Percentiles rank a stretch among this genome's conserved stretches.
Evolutionary conservation across 306 rosid genomes (phyloP).

Genomic region (Adenanthera pavonina): DNA sequence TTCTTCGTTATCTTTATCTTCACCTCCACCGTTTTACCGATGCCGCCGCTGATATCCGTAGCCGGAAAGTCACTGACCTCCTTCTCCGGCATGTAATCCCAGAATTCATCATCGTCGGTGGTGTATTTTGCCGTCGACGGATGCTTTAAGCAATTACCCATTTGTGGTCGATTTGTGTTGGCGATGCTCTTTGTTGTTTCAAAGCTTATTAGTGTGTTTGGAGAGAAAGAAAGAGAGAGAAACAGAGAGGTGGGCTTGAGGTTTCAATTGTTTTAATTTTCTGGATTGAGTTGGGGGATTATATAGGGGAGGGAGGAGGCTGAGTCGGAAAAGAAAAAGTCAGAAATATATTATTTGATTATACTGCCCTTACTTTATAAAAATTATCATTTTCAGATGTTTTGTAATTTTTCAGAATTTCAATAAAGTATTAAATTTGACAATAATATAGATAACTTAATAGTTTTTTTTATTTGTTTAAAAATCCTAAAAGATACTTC

Average conservation of each 20-base stretch:
- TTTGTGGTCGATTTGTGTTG: not conserved
- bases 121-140: constrained; percentile 46
- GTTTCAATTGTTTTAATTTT: not conserved
- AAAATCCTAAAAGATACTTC: too few species aligned
- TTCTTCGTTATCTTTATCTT: constrained; percentile 87
- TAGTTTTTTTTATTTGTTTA: too few species aligned
- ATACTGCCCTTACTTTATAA: too few species aligned
- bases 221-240: not conserved
- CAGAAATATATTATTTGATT: constrained; percentile 28
- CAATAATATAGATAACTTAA: too few species aligned
- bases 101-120: constrained; percentile 56
- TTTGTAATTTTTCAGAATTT: too few species aligned
- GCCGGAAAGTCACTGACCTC: not conserved
- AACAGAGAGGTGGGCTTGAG: too few species aligned
- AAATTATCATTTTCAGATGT: too few species aligned
- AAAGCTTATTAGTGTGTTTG: not conserved
- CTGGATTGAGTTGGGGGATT: constrained; percentile 22
- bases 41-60: not conserved
- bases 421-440: too few species aligned
- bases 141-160: constrained; percentile 81
- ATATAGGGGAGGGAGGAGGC: constrained; percentile 20
- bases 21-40: constrained; percentile 38
- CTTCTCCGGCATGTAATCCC: constrained; percentile 36
- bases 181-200: too few species aligned
- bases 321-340: constrained; percentile 41